Percentiles rank a stretch among this genome's conserved stretches.
These are phyloP conservation scores for Pestalotiopsis sp. DNA, from an alignment of 2,329 filamentous ascomycete genomes.

Conservation along the genomic window DNA sequence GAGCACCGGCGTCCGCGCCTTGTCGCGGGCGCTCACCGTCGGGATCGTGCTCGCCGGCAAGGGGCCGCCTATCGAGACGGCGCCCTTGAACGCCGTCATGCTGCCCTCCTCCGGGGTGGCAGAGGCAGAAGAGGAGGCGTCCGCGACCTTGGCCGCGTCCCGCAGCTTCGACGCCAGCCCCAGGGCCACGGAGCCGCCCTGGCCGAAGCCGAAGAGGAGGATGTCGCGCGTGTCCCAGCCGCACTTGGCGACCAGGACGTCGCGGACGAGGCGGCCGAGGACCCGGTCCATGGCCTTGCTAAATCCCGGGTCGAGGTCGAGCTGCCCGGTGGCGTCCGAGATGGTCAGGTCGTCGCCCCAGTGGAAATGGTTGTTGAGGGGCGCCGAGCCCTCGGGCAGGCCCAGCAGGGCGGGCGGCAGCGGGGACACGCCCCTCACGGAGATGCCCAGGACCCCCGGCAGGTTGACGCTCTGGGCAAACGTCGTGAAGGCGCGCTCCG, in stretches of 20 bases:
- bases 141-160: constrained; percentile 33
- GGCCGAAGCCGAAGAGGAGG: constrained; percentile 67
- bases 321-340: constrained; percentile 48
- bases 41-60: constrained; percentile 56
- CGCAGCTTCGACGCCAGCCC: constrained; percentile 52
- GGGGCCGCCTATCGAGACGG: constrained; percentile 64
- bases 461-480: constrained; percentile 72
- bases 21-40: constrained; percentile 47
- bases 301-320: constrained; percentile 67
- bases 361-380: constrained; percentile 48
- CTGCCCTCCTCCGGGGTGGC: neutral
- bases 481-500: constrained; percentile 65
- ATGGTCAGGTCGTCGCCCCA: constrained; percentile 70
- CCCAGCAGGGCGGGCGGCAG: constrained; percentile 71
- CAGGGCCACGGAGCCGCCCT: constrained; percentile 66
- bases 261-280: constrained; percentile 51
- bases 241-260: constrained; percentile 54
- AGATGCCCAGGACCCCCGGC: constrained; percentile 76
- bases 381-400: constrained; percentile 22
- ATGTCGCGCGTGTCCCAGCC: constrained; percentile 64
- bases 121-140: constrained; percentile 12
- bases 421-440: constrained; percentile 70
- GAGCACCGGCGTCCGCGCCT: constrained; percentile 65
- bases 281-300: constrained; percentile 49
- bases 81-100: constrained; percentile 50